phyloP scores from a whole-genome alignment of 1,284 basidiomycete genomes.

The Cryptococcus sp. region DNA sequence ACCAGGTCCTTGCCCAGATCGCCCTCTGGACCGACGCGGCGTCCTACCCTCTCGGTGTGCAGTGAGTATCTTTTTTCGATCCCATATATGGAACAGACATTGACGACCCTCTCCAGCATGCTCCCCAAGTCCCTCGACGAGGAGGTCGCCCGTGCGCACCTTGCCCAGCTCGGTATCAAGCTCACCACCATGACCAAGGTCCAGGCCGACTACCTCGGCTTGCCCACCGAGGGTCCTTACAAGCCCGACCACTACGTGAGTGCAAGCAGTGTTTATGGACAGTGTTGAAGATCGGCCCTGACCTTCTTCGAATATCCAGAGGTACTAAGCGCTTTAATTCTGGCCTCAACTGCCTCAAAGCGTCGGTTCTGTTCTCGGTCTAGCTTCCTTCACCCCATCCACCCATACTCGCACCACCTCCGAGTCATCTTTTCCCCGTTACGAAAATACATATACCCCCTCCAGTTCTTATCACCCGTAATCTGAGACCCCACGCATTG shows the following conservation, averaged over 20 bases:
- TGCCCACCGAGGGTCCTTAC: slow-evolving; percentile 86
- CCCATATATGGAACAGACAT: background rate
- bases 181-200: slow-evolving; percentile 73
- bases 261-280: slow-evolving; percentile 9
- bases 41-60: slow-evolving; percentile 84
- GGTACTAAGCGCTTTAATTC: slow-evolving; percentile 30
- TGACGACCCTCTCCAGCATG: slow-evolving; percentile 55
- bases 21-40: slow-evolving; percentile 88
- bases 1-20: slow-evolving; percentile 98
- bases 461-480: slow-evolving; percentile 16
- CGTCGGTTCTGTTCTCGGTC: slow-evolving; percentile 9
- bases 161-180: slow-evolving; percentile 88
- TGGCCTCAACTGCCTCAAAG: slow-evolving; percentile 34
- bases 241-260: slow-evolving; percentile 72
- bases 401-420: background rate
- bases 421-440: background rate
- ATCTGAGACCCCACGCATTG: slow-evolving; percentile 18
- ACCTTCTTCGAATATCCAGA: slow-evolving; percentile 9
- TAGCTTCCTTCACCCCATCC: slow-evolving; percentile 1
- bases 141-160: slow-evolving; percentile 95
- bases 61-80: slow-evolving; percentile 42
- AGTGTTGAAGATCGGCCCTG: slow-evolving; percentile 2
- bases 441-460: slow-evolving; percentile 12
- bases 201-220: slow-evolving; percentile 90
- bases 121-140: slow-evolving; percentile 97